Base-by-base conservation (phyloP, 78 protist species). In the Dictyostelium firmibasis region DNA sequence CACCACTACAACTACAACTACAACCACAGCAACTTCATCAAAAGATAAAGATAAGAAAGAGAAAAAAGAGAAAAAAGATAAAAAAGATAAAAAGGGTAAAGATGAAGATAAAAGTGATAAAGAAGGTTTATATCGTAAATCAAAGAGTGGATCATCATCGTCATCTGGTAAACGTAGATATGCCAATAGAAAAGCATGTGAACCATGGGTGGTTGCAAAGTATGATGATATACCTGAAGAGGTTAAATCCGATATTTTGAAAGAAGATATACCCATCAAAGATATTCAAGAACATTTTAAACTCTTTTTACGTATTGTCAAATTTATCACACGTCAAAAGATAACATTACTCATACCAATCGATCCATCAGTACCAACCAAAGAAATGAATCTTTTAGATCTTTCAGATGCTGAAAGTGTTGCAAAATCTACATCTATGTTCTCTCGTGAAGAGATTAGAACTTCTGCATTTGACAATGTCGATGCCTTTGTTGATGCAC, bases 101-200 rank as follows among this genome's bases (percentile, higher is more conserved):
- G 7, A 43, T 36, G 29, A 35, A 6, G 72, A 20, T 18, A 69
- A 44, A 0, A 1, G 10, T 11, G 85, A 79, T 29, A 47, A 44
- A 6, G 85, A 79, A 29, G 94, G 94, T 47, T 27, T 89, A 23
- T 89, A 62, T 67, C 50, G 75, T 18, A 43, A 81, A 11, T 81
- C 87, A 6, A 78, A 70, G 9, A 57, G 84, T 57, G 18, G n/a
- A 5, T 70, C 78, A 29, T 70, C 78, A 8, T 64, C 74, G 5
- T 36, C 60, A 25, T 62, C 87, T 1, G 64, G 38, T 1, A 89
- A 81, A 67, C 67, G 83, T 36, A 83, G 94, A 79, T 89, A 89
- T 50, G 94, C 94, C n/a, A 89, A 89, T 67, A 60, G 94, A 81
- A 89, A 89, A 62, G 18, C 57, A 35, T 77, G 81, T 69, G 81